A percentile compares a stretch with the other conserved stretches of the same genome.
Conservation (phyloP, 2,329 filamentous ascomycete genomes). For the Aspergillus tamarii region DNA sequence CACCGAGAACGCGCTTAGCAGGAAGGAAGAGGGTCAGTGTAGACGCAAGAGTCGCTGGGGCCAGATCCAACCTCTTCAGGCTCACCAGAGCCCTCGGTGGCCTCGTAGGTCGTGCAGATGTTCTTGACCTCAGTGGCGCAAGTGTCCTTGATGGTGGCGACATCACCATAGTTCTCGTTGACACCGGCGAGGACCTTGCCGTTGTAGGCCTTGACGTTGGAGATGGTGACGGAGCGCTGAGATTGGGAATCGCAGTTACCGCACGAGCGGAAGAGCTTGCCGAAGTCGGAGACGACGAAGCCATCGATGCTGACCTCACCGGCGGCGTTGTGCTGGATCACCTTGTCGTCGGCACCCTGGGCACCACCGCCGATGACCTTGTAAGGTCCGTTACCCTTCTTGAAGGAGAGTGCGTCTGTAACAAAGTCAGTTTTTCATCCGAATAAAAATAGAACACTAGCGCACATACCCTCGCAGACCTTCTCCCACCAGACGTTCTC, state of each 20-base stretch:
- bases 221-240: constrained; percentile 36
- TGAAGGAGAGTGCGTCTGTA: constrained; percentile 41
- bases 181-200: constrained; percentile 37
- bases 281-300: constrained; percentile 45
- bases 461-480: constrained; percentile 40
- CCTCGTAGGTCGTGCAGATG: constrained; percentile 41
- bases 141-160: constrained; percentile 27
- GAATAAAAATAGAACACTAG: neutral
- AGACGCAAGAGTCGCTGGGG: constrained; percentile 35
- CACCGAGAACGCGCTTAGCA: neutral
- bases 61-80: constrained; percentile 34
- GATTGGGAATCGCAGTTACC: constrained; percentile 46
- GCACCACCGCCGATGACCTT: constrained; percentile 42
- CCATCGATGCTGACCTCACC: constrained; percentile 38
- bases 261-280: constrained; percentile 53
- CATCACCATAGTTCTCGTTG: constrained; percentile 46
- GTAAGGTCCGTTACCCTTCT: constrained; percentile 34
- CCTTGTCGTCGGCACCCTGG: constrained; percentile 37
- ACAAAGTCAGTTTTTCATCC: neutral
- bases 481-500: constrained; percentile 41
- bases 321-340: constrained; percentile 40
- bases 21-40: constrained; percentile 11
- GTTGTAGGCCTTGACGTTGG: constrained; percentile 35
- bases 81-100: constrained; percentile 38
- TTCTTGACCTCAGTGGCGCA: constrained; percentile 34